phyloP scores from a whole-genome alignment of 768 basidiomycete genomes.

The Amanita rubescens region DNA sequence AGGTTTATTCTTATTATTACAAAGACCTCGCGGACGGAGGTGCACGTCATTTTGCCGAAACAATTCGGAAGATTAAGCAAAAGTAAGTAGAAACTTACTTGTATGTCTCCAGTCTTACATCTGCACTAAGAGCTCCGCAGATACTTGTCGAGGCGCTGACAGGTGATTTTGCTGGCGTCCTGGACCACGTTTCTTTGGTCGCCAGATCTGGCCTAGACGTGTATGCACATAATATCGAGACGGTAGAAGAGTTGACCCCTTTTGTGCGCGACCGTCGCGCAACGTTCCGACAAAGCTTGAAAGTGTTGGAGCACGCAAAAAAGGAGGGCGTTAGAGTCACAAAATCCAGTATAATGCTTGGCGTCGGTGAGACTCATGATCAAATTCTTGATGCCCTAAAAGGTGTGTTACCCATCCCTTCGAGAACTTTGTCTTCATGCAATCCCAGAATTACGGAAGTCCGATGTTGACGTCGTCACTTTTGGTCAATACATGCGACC shows the following conservation, averaged over 20 bases:
- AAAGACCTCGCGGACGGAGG: constrained; percentile 90
- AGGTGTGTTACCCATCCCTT: constrained; percentile 41
- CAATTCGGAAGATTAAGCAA: constrained; percentile 90
- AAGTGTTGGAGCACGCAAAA: constrained; percentile 79
- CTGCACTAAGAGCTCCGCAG: constrained; percentile 72
- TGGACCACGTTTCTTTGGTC: constrained; percentile 70
- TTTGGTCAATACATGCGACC: constrained; percentile 99
- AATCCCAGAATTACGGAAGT: constrained; percentile 70
- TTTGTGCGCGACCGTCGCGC: constrained; percentile 94
- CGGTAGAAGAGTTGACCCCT: constrained; percentile 89
- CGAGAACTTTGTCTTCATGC: constrained; percentile 1
- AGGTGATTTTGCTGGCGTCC: constrained; percentile 82
- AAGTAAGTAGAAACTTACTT: constrained; percentile 45
- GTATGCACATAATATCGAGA: constrained; percentile 97
- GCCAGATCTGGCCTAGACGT: constrained; percentile 95
- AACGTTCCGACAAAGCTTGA: constrained; percentile 78
- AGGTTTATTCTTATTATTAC: constrained; percentile 1
- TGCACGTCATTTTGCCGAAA: constrained; percentile 90
- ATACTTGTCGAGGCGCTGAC: constrained; percentile 97
- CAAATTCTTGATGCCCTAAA: constrained; percentile 77
- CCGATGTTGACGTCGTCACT: constrained; percentile 93
- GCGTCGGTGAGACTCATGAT: constrained; percentile 84
- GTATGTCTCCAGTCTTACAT: neutral
- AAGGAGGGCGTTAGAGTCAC: constrained; percentile 79
- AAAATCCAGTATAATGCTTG: constrained; percentile 98